phyloP scores from a whole-genome alignment of 306 rosid genomes.

The Cucumis cinereus region DNA sequence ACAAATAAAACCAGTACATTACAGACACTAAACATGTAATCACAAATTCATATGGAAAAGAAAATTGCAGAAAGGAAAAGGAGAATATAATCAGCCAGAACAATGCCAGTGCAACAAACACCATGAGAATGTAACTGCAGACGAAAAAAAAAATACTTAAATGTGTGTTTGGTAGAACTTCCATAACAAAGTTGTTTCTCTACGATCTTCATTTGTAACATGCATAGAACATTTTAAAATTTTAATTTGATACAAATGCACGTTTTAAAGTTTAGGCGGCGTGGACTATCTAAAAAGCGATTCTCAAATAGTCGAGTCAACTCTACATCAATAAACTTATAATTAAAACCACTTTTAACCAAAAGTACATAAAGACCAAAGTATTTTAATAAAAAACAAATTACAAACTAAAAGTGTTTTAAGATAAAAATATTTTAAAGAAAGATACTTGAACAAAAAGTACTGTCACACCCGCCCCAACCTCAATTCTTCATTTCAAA shows the following conservation, averaged over 20 bases:
- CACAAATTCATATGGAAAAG: background rate
- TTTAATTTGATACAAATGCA: too few species aligned
- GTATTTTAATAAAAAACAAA: too few species aligned
- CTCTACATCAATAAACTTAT: too few species aligned
- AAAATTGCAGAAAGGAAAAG: background rate
- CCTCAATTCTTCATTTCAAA: background rate
- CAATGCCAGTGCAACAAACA: background rate
- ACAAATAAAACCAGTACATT: background rate
- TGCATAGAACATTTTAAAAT: too few species aligned
- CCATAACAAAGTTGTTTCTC: too few species aligned
- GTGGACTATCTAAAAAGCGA: too few species aligned
- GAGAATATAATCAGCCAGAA: background rate
- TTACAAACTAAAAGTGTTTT: too few species aligned
- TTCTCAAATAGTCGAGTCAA: too few species aligned
- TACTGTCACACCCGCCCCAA: background rate
- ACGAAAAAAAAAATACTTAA: background rate
- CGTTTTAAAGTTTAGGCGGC: too few species aligned
- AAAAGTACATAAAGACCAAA: too few species aligned
- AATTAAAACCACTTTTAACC: too few species aligned
- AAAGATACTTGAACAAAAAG: background rate
- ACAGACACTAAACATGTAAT: background rate
- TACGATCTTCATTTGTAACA: background rate
- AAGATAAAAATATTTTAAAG: background rate
- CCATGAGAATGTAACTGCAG: background rate
- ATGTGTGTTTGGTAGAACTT: background rate